Base-by-base conservation (phyloP, 1,284 basidiomycete genomes). In the Apiotrichum gamsii region DNA sequence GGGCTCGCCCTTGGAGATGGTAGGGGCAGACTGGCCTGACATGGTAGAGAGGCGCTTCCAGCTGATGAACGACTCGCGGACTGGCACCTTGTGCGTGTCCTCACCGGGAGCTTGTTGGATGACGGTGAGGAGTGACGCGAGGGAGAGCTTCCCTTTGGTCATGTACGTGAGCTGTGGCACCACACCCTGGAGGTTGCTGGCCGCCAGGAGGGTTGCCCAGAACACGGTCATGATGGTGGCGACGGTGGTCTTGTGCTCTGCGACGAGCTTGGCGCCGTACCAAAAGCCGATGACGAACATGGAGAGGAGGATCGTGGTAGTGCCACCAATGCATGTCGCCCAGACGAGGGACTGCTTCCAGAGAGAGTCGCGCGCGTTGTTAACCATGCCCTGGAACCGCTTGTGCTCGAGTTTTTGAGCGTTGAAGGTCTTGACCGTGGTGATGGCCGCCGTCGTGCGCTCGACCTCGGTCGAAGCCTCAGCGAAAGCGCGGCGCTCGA, bases 261-360 rank as follows among this genome's bases (percentile, higher is more conserved):
- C 75, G 13, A 98, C 89, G 43, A 96, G 79, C 63, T 86, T 84
- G 3, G 85, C 80, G 13, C 94, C 95, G 67, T 86, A 97, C 88
- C 91, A 96, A 73, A 97, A 97, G 1, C 87, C 91, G 62, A 91
- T 86, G 10, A 97, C 89, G 72, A 97, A 97, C 82, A 95, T 96
- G 29, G 81, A 79, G 76, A 94, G 84, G 54, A 85, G 80, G 40
- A 87, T 76, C 65, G 90, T 86, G 62, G 91, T 87, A 10, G 79
- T 80, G 5, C 83, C 52, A 21, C 82, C 85, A 3, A 79, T 75
- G 8, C 84, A 82, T 31, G 83, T 33, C 5, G 84, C 87, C 88
- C 90, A 96, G 15, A 91, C 77, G 16, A 77, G 65, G 44, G 83
- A 80, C 54, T 86, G 78, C 20, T 57, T 56, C 31, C 69, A 57